Conservation (phyloP, 108 stramenopile genomes). For the Cyclotella atomus region DNA sequence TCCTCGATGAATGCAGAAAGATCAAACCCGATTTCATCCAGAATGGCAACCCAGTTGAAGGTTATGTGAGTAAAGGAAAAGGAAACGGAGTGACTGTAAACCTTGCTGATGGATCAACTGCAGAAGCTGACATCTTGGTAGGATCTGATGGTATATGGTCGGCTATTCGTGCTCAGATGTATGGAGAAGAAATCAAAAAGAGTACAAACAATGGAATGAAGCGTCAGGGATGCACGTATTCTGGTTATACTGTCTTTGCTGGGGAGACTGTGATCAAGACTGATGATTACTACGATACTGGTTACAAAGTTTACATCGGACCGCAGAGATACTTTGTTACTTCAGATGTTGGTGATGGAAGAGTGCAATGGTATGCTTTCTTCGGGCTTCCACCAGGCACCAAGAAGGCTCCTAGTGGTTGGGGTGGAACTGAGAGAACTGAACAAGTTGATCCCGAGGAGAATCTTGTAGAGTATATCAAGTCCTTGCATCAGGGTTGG, state of each 20-base stretch:
- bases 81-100: conserved; percentile 86
- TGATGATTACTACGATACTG: conserved; percentile 93
- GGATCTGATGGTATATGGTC: conserved; percentile 98
- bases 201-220: conserved; percentile 51
- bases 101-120: conserved; percentile 78
- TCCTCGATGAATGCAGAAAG: conserved; percentile 93
- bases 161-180: conserved; percentile 94
- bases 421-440: conserved; percentile 76
- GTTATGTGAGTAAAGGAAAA: conserved; percentile 72
- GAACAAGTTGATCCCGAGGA: conserved; percentile 79
- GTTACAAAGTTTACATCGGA: conserved; percentile 97
- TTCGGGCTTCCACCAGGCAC: conserved; percentile 96
- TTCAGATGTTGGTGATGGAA: conserved; percentile 93
- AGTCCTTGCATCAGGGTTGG: conserved; percentile 93
- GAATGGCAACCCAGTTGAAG: conserved; percentile 82
- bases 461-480: conserved; percentile 92
- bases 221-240: conserved; percentile 91
- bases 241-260: conserved; percentile 97
- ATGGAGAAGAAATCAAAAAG: conserved; percentile 87
- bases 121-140: conserved; percentile 88
- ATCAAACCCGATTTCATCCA: conserved; percentile 82
- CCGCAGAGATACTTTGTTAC: conserved; percentile 97
- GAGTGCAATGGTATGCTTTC: conserved; percentile 98
- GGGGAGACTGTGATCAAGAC: conserved; percentile 92
- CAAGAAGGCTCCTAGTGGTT: conserved; percentile 88